A percentile compares a stretch with the other conserved stretches of the same genome.
These are phyloP conservation scores for Globisporangium solare DNA, from an alignment of 352 stramenopile species.

Conservation along the genomic window DNA sequence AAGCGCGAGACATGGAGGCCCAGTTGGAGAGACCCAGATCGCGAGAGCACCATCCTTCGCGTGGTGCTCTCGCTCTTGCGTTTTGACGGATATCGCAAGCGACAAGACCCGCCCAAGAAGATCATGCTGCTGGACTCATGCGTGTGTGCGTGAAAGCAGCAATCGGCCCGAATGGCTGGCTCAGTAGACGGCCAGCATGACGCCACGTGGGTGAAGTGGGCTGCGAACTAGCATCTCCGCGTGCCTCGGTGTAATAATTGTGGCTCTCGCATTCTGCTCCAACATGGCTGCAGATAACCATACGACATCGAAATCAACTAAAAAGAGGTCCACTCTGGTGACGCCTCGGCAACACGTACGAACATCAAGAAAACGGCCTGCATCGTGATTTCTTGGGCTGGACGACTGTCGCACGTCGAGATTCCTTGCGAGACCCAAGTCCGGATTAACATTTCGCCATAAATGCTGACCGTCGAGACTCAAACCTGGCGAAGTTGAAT, in stretches of 20 bases:
- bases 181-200: too few relatives aligned
- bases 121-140: too few relatives aligned
- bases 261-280: constrained; percentile 3
- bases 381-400: constrained; percentile 12
- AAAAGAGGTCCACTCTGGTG: constrained; percentile 16
- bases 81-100: too few relatives aligned
- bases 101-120: too few relatives aligned
- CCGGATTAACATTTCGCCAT: constrained; percentile 10
- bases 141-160: too few relatives aligned
- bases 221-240: too few relatives aligned
- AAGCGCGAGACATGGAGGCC: too few relatives aligned
- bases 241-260: not conserved
- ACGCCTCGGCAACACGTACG: constrained; percentile 12
- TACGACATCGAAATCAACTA: constrained; percentile 15
- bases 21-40: too few relatives aligned
- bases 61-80: too few relatives aligned
- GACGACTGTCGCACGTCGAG: constrained; percentile 7
- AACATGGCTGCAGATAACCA: constrained; percentile 17
- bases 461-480: constrained; percentile 9
- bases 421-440: not conserved
- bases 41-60: too few relatives aligned
- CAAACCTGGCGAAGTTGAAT: constrained; percentile 8
- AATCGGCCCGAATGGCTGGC: too few relatives aligned
- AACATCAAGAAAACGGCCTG: constrained; percentile 16
- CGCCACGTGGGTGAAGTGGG: too few relatives aligned